phyloP scores from a whole-genome alignment of 2,329 filamentous ascomycete genomes.

The Pestalotiopsis sp. region DNA sequence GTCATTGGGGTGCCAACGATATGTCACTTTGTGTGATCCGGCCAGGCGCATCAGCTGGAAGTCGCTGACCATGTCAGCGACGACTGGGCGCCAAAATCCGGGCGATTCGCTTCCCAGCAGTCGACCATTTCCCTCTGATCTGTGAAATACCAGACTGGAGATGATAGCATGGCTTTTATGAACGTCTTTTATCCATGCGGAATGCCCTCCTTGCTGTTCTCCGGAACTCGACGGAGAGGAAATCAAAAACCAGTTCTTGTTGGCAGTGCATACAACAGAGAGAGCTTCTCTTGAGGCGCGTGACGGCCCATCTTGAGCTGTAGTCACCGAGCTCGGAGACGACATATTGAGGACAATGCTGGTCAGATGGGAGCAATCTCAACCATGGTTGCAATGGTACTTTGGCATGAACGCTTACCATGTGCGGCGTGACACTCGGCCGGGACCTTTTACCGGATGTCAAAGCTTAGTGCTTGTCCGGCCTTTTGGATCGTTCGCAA shows the following conservation, averaged over 20 bases:
- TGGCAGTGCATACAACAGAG: slow-evolving; percentile 85
- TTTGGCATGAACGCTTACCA: slow-evolving; percentile 21
- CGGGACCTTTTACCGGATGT: slow-evolving; percentile 89
- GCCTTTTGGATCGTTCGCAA: slow-evolving; percentile 33
- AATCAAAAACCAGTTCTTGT: slow-evolving; percentile 92
- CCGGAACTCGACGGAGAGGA: slow-evolving; percentile 64
- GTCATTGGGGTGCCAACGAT: slow-evolving; percentile 43
- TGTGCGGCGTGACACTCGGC: slow-evolving; percentile 32
- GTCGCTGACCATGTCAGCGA: slow-evolving; percentile 45
- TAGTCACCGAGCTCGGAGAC: slow-evolving; percentile 31
- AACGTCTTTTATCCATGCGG: slow-evolving; percentile 91
- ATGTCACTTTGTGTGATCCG: slow-evolving; percentile 52
- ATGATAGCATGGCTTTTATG: slow-evolving; percentile 83
- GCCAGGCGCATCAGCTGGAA: slow-evolving; percentile 61
- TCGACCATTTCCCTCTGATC: slow-evolving; percentile 46
- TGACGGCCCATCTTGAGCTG: slow-evolving; percentile 19
- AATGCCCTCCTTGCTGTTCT: slow-evolving; percentile 61
- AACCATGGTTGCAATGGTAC: slow-evolving; percentile 9
- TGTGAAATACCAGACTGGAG: slow-evolving; percentile 46
- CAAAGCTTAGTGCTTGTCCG: slow-evolving; percentile 93
- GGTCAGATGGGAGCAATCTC: slow-evolving; percentile 17
- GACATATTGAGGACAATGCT: slow-evolving; percentile 25
- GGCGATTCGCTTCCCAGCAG: slow-evolving; percentile 29
- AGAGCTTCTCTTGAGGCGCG: slow-evolving; percentile 47
- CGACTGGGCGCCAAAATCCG: slow-evolving; percentile 51